Percentiles rank a stretch among this genome's conserved stretches.
phyloP scores from a whole-genome alignment of 2,329 filamentous ascomycete species.

The Arachnopeziza araneosa region DNA sequence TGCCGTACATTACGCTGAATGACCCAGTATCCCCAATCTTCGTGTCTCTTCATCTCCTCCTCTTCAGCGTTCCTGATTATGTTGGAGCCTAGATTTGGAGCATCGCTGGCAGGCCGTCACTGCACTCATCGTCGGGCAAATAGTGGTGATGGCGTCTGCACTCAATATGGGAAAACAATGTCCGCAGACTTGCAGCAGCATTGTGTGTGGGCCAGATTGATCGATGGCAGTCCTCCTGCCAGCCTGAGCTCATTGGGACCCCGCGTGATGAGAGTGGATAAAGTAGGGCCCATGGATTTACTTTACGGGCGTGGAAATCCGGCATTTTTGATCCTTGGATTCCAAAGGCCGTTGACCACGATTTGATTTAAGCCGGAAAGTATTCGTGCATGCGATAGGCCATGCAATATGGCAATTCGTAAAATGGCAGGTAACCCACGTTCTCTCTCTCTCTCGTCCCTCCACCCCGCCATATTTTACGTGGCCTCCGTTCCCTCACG shows the following conservation, averaged over 20 bases:
- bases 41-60: not conserved
- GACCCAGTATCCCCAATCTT: not conserved
- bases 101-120: no score
- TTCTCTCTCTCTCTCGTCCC: conserved; percentile 1
- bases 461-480: not conserved
- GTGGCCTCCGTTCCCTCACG: conserved; percentile 2
- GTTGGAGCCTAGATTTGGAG: no score
- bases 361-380: conserved; percentile 4
- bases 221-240: not conserved
- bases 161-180: not conserved
- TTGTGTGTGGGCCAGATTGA: conserved; percentile 2
- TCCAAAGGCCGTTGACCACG: not conserved
- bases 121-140: no score
- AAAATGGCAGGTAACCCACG: conserved; percentile 3
- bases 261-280: conserved; percentile 6
- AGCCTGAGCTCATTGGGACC: not conserved
- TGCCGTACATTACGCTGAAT: no score
- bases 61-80: not conserved
- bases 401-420: conserved; percentile 9
- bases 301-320: not conserved
- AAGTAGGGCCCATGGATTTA: not conserved
- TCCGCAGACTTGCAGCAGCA: not conserved
- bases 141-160: not conserved
- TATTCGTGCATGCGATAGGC: conserved; percentile 6
- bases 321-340: not conserved